Base-by-base conservation (phyloP, 805 yeast species). In the Yarrowia deformans region DNA sequence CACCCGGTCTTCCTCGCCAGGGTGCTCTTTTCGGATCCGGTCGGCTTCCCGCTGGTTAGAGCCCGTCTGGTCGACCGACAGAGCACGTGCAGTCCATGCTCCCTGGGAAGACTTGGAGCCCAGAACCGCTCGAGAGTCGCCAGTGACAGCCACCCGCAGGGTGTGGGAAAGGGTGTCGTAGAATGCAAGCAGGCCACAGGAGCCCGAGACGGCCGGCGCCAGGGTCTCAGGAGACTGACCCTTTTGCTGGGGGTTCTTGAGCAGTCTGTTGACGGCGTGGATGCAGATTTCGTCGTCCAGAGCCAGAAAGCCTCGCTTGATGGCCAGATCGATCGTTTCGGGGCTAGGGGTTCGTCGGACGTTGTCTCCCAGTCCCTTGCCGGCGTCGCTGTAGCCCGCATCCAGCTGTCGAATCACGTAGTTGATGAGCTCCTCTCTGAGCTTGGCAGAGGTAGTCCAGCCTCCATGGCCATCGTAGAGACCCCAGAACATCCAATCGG, bases 401-500 rank as follows among this genome's bases (percentile, higher is more conserved):
- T 90, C 90, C 68, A 94, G 81, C 74, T 93, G 97, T 39, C 83
- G 82, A 10, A 93, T 85, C n/a, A 95, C 95, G 73, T 84, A 85
- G 69, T 87, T 86, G 37, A 95, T 87, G 72, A 95, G 82, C 72
- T 87, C 87, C 72, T 92, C 95, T 71, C 97, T 84, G 71, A 95
- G 83, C 77, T 88, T 91, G n/a, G 90, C 85, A 69, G 94, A 87
- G 1, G 99, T 95, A 72, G 91, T 90, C 88, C 97, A 93, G 29
- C 99, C 99, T 3, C 97, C 93, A 79, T 95, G 99, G 13, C 99
- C 99, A 78, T 95, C 99, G 77, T 89, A 94, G 0, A 95, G 87
- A 6, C 98, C 97, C 86, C 97, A 95, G 76, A 95, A 92, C 85
- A 90, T 90, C 90, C 97, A 89, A 77, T 94, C 97, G 10, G 84